Base-by-base conservation (phyloP, 257 asterid genomes). In the Jacaranda mimosifolia region DNA sequence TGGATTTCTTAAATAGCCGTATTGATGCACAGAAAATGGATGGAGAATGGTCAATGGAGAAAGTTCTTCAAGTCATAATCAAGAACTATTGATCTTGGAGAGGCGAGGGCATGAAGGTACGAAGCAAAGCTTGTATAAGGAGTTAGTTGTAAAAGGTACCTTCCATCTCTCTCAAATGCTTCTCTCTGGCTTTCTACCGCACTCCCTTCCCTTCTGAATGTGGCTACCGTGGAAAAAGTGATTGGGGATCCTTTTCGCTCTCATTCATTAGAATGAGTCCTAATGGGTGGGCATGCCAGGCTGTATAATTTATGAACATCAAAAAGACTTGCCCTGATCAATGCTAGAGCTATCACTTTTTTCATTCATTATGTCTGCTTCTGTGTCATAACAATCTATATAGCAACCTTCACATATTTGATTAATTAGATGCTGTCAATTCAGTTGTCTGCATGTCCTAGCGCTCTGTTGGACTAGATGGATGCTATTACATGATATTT, bases 21-120 rank as follows among this genome's bases (percentile, higher is more conserved):
- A 90, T 92, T 81, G 97, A 93, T 91, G 87, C 94, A 32, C 97
- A 89, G 42, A 76, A 88, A 68, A 77, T 58, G 82, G 97, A 91
- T 8, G 92, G 91, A 55, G 98, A 92, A 70, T 92, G 98, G 97
- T 94, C 97, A 5, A 98, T 94, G 65, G 99, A 94, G 87, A 94
- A 91, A 86, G 97, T 91, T 73, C 95, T 94, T 68, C 86, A 92
- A 85, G 85, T 91, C 80, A 91, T 94, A 72, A 76, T 89, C 43
- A 87, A 82, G 69, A 89, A 92, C 79, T 91, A 96, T 77, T 83
- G 97, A 82, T 90, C 92, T 73, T 94, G 99, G 99, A 89, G 98
- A 83, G 99, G 97, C 56, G 99, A 92, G 77, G 98, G 99, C 83
- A 87, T 94, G 91, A 92, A 92, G 96, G 98, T 92, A 75, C 11